Evolutionary conservation across 2,329 filamentous ascomycete genomes (phyloP), one percentile per base, ranked within the genome.

Genomic region (Colletotrichum liriopes): DNA sequence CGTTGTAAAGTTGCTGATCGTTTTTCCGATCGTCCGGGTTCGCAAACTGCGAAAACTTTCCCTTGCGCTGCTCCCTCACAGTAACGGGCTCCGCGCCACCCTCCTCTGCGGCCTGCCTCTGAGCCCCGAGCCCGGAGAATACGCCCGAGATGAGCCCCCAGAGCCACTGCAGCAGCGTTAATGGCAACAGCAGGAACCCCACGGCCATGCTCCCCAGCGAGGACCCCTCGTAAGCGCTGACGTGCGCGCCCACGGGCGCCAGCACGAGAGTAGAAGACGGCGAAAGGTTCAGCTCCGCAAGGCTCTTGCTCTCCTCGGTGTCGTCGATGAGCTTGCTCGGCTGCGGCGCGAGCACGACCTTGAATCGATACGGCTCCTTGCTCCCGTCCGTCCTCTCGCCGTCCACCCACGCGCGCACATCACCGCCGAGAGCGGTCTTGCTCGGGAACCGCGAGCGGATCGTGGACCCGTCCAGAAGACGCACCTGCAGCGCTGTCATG

Each of bases 191-290:
- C 55, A 64, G 67, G 55, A 47, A 71, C 55, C 32, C 65, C 20
- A 65, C 5, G 11, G 58, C 20, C 62, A 41, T 63, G 23, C 58
- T 73, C 59, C 49, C 76, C 76, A 52, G 78, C 77, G 7, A 71
- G 52, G n/a, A 70, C 0, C 74, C 77, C 20, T 76, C 77, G 72
- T 87, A 88, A 0, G 87, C 87, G 0, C 80, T 77, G 0, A 83
- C 78, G 67, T 82, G 84, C 23, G 79, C 82, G 45, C 87, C 86
- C 2, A 94, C 88, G 0, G 94, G 94, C 0, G 96, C 88, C 58
- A 98, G 89, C 12, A 98, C 91, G 3, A 98, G 85, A 0, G 94
- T 98, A 1, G 94, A 93, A 6, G 91, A 95, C 0, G 95, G 95
- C 0, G 90, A 87, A 0, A 98, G 85, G 1, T 91, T 93, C 9